Conservation (phyloP, 23 red algal genomes). For the Porphyridium purpureum region DNA sequence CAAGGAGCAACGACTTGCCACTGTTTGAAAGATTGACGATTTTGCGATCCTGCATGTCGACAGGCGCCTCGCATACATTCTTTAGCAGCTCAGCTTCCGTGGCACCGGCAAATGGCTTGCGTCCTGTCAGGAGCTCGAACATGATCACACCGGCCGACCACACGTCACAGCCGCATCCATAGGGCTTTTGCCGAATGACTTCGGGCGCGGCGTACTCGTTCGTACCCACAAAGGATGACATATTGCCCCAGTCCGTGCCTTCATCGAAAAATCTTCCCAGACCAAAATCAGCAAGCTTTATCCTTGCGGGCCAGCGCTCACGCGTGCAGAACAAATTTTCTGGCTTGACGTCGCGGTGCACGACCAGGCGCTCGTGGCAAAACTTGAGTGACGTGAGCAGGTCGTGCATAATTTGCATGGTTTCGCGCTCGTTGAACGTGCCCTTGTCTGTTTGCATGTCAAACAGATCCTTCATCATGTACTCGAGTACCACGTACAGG, state of each 20-base stretch:
- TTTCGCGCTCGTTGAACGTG: too few relatives aligned
- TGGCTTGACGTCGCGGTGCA: conserved; percentile 84
- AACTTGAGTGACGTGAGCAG: conserved; percentile 39
- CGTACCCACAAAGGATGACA: conserved; percentile 5
- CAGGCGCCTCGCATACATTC: too few relatives aligned
- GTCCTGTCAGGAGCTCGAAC: conserved; percentile 9
- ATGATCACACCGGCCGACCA: conserved; percentile 15
- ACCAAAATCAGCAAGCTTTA: conserved; percentile 73
- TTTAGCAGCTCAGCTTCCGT: too few relatives aligned
- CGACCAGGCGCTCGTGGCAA: conserved; percentile 39
- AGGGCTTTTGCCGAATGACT: conserved; percentile 2
- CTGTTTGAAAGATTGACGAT: too few relatives aligned
- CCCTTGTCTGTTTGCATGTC: too few relatives aligned
- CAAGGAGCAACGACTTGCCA: too few relatives aligned
- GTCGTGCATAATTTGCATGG: too few relatives aligned
- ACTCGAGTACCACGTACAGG: conserved; percentile 62
- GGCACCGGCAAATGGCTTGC: too few relatives aligned
- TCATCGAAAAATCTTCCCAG: too few relatives aligned
- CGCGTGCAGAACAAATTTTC: conserved; percentile 60
- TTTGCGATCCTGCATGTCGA: too few relatives aligned
- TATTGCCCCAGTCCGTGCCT: conserved; percentile 6
- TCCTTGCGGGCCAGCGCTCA: conserved; percentile 14
- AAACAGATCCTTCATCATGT: too few relatives aligned
- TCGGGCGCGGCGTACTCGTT: conserved; percentile 11
- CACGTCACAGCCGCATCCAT: conserved; percentile 1